phyloP scores from a whole-genome alignment of 2,329 filamentous ascomycete genomes.

The Delphinella strobiligena region DNA sequence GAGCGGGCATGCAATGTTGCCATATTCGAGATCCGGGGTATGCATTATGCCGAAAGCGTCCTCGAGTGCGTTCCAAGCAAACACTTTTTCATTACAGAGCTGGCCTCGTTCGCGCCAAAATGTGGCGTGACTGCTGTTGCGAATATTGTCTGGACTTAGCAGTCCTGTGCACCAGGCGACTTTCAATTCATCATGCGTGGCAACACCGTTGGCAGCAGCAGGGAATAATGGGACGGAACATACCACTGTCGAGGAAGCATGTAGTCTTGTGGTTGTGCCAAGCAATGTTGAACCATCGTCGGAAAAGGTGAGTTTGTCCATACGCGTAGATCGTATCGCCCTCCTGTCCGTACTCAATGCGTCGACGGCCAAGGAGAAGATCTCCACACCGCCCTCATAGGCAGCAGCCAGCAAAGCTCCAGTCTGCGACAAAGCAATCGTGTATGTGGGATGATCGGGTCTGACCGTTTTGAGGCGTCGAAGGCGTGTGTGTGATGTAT shows the following conservation, averaged over 20 bases:
- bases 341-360: conserved; percentile 30
- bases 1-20: conserved; percentile 25
- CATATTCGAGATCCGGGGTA: conserved; percentile 22
- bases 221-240: conserved; percentile 24
- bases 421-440: conserved; percentile 69
- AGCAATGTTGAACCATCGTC: conserved; percentile 24
- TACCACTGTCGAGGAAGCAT: conserved; percentile 22
- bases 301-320: conserved; percentile 24
- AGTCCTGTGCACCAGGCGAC: conserved; percentile 26
- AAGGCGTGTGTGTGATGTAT: conserved; percentile 52
- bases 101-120: conserved; percentile 21
- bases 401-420: conserved; percentile 74
- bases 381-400: conserved; percentile 76
- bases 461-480: conserved; percentile 56
- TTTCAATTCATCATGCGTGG: conserved; percentile 24
- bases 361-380: conserved; percentile 58
- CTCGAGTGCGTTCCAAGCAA: conserved; percentile 25
- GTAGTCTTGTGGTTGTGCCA: conserved; percentile 24
- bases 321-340: conserved; percentile 21
- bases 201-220: conserved; percentile 15
- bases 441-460: conserved; percentile 63
- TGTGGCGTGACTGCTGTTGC: conserved; percentile 24
- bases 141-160: conserved; percentile 25
- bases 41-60: conserved; percentile 25
- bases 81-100: conserved; percentile 21